Conservation (phyloP, 306 rosid genomes). For the Rosa multiflora region DNA sequence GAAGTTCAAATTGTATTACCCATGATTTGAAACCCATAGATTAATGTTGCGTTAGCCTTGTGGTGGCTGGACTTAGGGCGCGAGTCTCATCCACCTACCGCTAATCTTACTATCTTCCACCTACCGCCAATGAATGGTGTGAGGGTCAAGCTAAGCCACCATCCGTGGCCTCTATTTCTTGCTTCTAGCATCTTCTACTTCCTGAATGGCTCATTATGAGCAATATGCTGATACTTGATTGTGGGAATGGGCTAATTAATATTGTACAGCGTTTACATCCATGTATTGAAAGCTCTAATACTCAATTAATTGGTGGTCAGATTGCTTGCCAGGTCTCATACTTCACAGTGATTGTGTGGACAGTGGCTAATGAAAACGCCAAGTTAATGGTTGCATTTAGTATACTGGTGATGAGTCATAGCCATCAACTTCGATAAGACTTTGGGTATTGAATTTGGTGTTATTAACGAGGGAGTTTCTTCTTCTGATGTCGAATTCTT, state of each 20-base stretch:
- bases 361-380: slow-evolving; percentile 5
- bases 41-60: not conserved
- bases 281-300: not conserved
- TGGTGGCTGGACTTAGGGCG: not conserved
- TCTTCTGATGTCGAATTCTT: not conserved
- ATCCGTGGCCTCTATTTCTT: slow-evolving; percentile 32
- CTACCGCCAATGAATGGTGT: slow-evolving; percentile 22
- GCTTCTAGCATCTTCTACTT: slow-evolving; percentile 13
- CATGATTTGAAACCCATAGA: not conserved
- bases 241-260: not conserved
- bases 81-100: not conserved
- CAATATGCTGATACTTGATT: not conserved
- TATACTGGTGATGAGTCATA: slow-evolving; percentile 17
- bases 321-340: slow-evolving; percentile 21
- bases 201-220: slow-evolving; percentile 15
- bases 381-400: slow-evolving; percentile 21
- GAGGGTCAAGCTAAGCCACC: slow-evolving; percentile 21
- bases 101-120: not conserved
- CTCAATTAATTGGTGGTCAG: not conserved
- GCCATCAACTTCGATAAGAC: not conserved
- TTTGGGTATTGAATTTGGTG: not conserved
- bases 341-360: slow-evolving; percentile 25
- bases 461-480: not conserved
- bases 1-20: not conserved
- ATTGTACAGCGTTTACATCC: not conserved